Base-by-base conservation (phyloP, 768 basidiomycete genomes). In the Paxillus rubicundulus region DNA sequence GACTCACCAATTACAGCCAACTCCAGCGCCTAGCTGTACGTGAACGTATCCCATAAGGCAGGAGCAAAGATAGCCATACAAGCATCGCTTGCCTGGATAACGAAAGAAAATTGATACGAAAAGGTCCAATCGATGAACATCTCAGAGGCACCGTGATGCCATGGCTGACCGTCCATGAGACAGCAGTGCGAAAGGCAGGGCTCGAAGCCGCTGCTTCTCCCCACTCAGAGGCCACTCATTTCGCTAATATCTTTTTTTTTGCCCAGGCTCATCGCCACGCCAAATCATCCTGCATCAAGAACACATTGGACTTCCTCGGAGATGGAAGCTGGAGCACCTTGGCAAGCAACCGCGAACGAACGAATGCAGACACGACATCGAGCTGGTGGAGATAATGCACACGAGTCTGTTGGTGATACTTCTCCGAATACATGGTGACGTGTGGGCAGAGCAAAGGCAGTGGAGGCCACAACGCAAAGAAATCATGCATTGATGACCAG, bases 151-250 rank as follows among this genome's bases (percentile, higher is more conserved):
- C 45, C 17, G 38, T 38, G 50, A 52, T 43, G 50, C 54, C 33
- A 46, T 20, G 33, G 52, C 43, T 30, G 48, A 24, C 24, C 24
- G 24, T 24, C 39, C 49, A 55, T 17, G 50, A 61, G 54, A 59
- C 45, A 53, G 62, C 62, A n/a, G 61, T 66, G 64, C 56, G 6
- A 20, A 51, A 49, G 55, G 58, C 63, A 59, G 58, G 58, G 62
- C 65, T 45, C 39, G 65, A 65, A 60, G 62, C 45, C 36, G 21
- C 4, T 53, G 63, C 61, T 65, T 66, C 63, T 61, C 51, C 36
- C 65, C 65, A 63, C 65, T 67, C 56, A 61, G 63, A 47, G 54
- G 30, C 58, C 62, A 58, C 62, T 54, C 57, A 61, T 65, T 49
- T 67, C 65, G 60, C 56, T 51, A 57, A 54, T 55, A n/a, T n/a